These are phyloP conservation scores for Tulasnella sp. DNA, from an alignment of 768 basidiomycete genomes.

Conservation along the genomic window DNA sequence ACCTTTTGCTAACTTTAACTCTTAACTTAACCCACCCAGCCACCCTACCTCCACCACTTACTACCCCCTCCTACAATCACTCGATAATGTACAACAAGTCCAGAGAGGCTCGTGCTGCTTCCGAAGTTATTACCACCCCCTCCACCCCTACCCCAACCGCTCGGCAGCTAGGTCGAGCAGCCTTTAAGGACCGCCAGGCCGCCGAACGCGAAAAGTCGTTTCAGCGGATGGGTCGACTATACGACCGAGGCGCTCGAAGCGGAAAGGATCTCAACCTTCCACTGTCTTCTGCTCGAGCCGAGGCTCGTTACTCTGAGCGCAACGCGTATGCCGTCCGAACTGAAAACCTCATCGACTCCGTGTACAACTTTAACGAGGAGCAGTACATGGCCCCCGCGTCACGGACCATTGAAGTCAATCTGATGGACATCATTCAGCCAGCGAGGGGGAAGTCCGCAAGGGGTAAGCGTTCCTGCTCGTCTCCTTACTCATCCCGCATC, in stretches of 20 bases:
- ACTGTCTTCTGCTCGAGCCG: background rate
- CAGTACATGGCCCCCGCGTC: background rate
- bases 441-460: background rate
- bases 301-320: background rate
- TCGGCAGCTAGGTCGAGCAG: background rate
- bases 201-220: background rate
- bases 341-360: background rate
- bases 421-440: background rate
- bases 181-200: background rate
- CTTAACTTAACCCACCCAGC: background rate
- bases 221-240: background rate
- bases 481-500: background rate
- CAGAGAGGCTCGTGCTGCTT: background rate
- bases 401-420: background rate
- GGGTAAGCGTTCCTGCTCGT: background rate
- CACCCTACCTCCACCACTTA: background rate
- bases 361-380: background rate
- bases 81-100: background rate
- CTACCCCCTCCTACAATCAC: background rate
- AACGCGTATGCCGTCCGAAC: background rate
- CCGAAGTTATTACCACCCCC: background rate
- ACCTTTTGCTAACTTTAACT: background rate
- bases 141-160: background rate
- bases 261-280: background rate
- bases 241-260: background rate